Conservation (phyloP, 164 flowering plant species). For the Berberis thunbergii region DNA sequence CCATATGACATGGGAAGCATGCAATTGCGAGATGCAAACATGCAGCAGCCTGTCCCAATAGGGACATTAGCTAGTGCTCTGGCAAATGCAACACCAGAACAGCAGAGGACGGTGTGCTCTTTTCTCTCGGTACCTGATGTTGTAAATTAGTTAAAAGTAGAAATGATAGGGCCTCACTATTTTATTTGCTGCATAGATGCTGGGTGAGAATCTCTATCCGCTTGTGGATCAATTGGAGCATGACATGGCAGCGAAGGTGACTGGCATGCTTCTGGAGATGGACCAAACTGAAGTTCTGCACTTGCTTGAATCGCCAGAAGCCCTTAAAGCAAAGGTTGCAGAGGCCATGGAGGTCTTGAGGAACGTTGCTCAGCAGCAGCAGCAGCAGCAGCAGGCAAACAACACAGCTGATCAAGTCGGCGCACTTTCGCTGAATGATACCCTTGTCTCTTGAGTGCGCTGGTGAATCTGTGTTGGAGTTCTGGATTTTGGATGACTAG, state of each 20-base stretch:
- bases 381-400: slow-evolving; percentile 44
- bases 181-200: slow-evolving; percentile 32
- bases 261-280: slow-evolving; percentile 86
- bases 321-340: slow-evolving; percentile 71
- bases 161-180: not conserved
- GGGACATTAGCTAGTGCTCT: slow-evolving; percentile 71
- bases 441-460: slow-evolving; percentile 25
- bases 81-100: slow-evolving; percentile 70
- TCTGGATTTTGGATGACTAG: not conserved
- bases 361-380: slow-evolving; percentile 58
- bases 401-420: slow-evolving; percentile 54
- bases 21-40: slow-evolving; percentile 43
- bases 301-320: slow-evolving; percentile 72
- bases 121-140: not conserved
- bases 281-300: slow-evolving; percentile 77
- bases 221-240: slow-evolving; percentile 71
- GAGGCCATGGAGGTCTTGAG: slow-evolving; percentile 90
- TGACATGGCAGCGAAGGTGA: slow-evolving; percentile 65
- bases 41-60: slow-evolving; percentile 51
- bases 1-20: slow-evolving; percentile 66
- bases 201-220: slow-evolving; percentile 70
- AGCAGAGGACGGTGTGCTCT: slow-evolving; percentile 53
- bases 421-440: slow-evolving; percentile 40
- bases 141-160: not conserved
- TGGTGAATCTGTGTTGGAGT: not conserved